Conservation (phyloP, 129 eudicot species). For the Silybum marianum region DNA sequence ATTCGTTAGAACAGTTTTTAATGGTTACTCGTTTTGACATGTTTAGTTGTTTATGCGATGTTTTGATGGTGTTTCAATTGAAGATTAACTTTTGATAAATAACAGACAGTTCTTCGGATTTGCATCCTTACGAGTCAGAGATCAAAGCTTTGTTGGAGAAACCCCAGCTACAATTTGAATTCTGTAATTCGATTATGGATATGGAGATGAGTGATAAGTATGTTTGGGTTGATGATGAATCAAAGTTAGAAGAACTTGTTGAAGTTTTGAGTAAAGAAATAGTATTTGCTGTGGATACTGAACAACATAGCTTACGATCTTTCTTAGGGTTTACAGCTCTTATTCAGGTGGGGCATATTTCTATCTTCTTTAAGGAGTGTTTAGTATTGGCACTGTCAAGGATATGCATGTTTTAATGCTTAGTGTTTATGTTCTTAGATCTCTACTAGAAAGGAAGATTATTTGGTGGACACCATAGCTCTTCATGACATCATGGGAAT, state of each 20-base stretch:
- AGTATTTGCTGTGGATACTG: slow-evolving; percentile 88
- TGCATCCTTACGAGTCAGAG: slow-evolving; percentile 72
- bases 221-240: slow-evolving; percentile 75
- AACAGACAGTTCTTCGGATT: slow-evolving; percentile 41
- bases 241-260: slow-evolving; percentile 58
- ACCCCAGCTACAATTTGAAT: slow-evolving; percentile 36
- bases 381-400: slow-evolving; percentile 1
- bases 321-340: slow-evolving; percentile 94
- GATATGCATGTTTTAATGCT: background rate
- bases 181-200: slow-evolving; percentile 28
- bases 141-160: slow-evolving; percentile 53
- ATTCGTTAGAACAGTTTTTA: background rate
- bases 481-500: slow-evolving; percentile 76
- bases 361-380: background rate
- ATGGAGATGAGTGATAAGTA: slow-evolving; percentile 43
- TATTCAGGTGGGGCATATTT: slow-evolving; percentile 53
- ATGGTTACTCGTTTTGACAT: slow-evolving; percentile 13
- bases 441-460: slow-evolving; percentile 72
- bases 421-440: slow-evolving; percentile 48
- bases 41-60: background rate
- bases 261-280: slow-evolving; percentile 64
- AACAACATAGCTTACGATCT: slow-evolving; percentile 84
- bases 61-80: slow-evolving; percentile 13
- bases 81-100: slow-evolving; percentile 13
- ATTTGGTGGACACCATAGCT: slow-evolving; percentile 79